Evolutionary conservation across 306 rosid genomes (phyloP), one percentile per base, ranked within the genome.

Genomic region (Carpinus viminea): DNA sequence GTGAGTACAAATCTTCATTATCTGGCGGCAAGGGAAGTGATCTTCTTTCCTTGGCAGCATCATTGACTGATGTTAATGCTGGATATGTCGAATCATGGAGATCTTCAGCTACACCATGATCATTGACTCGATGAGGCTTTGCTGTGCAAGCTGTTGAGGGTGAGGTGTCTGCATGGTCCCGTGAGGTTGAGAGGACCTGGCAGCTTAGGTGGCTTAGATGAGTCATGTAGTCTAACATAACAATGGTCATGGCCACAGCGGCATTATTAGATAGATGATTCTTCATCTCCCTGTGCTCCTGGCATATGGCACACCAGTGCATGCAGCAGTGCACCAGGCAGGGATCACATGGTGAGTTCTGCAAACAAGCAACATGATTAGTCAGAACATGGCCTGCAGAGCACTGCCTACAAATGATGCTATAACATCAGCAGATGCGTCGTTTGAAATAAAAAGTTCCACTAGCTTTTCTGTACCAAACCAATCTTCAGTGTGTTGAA

Each of bases 311-410:
- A 74, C 90, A 88, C 90, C 85, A 86, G 74, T 88, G 89, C 83
- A 88, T 11, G 80, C 86, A 79, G 76, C 88, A 88, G 74, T 84
- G 89, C 85, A 88, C 92, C 77, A 88, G 68, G 87, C 92, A 88
- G 31, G 90, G 90, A 70, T 88, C 92, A 82, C 88, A 88, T 9
- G 88, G 92, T 51, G 90, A 86, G 79, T 86, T 82, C 90, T 88
- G 82, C 68, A 79, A 51, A 21, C 15, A 76, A 64, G 51, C 38
- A 77, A 47, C 31, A 76, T 17, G 72, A 55, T 20, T 16, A 24
- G 59, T 66, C 68, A 76, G 48, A 20, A 79, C 47, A 41, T 5
- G 11, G 56, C 15, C 56, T 20, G 12, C 11, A 46, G 54, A 52
- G 31, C 47, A 18, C 0, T 5, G 26, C 3, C 12, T 20, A 60